Conservation (phyloP, 2,329 filamentous ascomycete species). For the Alternaria ethzedia region DNA sequence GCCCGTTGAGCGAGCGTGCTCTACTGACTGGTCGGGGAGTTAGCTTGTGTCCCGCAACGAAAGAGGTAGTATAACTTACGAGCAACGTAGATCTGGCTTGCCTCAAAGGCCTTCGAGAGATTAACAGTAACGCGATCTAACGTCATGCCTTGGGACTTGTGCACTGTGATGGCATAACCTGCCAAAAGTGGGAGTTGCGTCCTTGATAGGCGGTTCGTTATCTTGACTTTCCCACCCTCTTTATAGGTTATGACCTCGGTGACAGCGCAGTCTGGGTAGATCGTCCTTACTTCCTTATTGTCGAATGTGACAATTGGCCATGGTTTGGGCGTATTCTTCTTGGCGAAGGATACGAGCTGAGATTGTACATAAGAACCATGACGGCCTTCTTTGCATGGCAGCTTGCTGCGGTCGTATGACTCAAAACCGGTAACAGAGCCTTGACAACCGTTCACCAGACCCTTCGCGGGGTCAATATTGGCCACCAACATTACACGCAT, state of each 20-base stretch:
- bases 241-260: constrained; percentile 54
- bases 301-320: constrained; percentile 64
- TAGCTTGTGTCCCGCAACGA: not conserved
- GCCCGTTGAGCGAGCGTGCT: constrained; percentile 59
- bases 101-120: constrained; percentile 59
- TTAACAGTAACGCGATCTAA: constrained; percentile 65
- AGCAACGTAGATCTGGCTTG: constrained; percentile 69
- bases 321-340: constrained; percentile 34
- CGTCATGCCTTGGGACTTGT: constrained; percentile 66
- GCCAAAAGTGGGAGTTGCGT: constrained; percentile 67
- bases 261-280: constrained; percentile 60
- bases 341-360: no score
- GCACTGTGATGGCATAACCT: constrained; percentile 69
- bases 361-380: no score
- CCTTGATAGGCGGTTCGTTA: constrained; percentile 55
- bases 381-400: constrained; percentile 15
- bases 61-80: constrained; percentile 23
- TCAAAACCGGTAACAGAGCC: constrained; percentile 48
- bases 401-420: constrained; percentile 30
- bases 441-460: constrained; percentile 47
- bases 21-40: constrained; percentile 54
- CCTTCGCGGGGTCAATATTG: constrained; percentile 51
- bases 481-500: constrained; percentile 62
- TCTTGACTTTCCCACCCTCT: not conserved
- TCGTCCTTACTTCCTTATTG: constrained; percentile 54